Percentiles rank a stretch among this genome's conserved stretches.
These are phyloP conservation scores for Emergomyces orientalis DNA, from an alignment of 2,329 filamentous ascomycete species.

Conservation along the genomic window DNA sequence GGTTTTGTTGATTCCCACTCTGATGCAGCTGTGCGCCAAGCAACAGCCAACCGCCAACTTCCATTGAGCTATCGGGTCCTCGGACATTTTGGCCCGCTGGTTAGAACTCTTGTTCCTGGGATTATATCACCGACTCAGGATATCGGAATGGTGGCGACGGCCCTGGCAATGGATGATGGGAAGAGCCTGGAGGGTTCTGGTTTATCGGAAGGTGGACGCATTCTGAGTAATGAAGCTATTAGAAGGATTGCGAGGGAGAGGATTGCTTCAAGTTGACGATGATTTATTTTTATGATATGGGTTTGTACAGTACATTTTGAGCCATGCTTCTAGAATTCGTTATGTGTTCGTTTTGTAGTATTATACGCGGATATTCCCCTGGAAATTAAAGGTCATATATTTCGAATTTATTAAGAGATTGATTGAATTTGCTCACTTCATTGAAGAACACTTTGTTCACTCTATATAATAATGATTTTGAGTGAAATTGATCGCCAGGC, in stretches of 20 bases:
- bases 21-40: constrained; percentile 33
- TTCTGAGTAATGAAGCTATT: not conserved
- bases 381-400: too few relatives aligned
- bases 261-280: not conserved
- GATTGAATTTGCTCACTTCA: too few relatives aligned
- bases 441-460: too few relatives aligned
- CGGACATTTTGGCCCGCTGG: constrained; percentile 18
- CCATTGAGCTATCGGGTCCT: constrained; percentile 15
- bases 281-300: not conserved
- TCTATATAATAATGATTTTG: too few relatives aligned
- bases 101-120: constrained; percentile 24
- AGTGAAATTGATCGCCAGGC: too few relatives aligned
- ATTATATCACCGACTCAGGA: constrained; percentile 39
- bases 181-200: not conserved
- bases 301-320: not conserved
- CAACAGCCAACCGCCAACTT: constrained; percentile 22
- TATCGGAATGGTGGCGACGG: constrained; percentile 40
- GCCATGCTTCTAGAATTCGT: too few relatives aligned
- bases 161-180: constrained; percentile 40
- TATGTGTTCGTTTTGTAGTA: too few relatives aligned
- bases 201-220: not conserved
- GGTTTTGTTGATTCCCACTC: constrained; percentile 46
- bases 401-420: too few relatives aligned
- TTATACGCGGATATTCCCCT: too few relatives aligned
- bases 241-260: constrained; percentile 1